Percentiles rank a stretch among this genome's conserved stretches.
phyloP scores from a whole-genome alignment of 371 early-diverging fungal species.

The Actinomortierella wolfii region DNA sequence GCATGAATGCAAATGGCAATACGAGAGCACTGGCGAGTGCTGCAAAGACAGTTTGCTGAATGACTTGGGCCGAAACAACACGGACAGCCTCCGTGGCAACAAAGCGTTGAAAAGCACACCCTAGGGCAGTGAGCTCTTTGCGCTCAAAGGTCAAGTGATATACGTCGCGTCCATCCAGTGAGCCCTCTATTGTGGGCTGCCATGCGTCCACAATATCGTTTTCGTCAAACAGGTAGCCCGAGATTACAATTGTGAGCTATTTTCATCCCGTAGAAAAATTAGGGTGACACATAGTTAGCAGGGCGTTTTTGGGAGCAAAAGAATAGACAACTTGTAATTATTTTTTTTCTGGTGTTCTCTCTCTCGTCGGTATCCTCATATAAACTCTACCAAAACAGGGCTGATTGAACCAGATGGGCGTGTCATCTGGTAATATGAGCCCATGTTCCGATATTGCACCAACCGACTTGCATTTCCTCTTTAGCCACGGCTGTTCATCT shows the following conservation, averaged over 20 bases:
- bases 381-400: background rate
- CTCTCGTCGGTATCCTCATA: background rate
- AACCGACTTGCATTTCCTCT: no score
- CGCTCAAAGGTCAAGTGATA: constrained; percentile 80
- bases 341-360: no score
- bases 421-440: no score
- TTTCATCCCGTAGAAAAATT: background rate
- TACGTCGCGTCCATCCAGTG: constrained; percentile 51
- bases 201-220: constrained; percentile 50
- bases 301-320: no score
- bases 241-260: constrained; percentile 65
- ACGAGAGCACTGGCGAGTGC: constrained; percentile 85
- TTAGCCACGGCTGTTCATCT: background rate
- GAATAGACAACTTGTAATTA: no score
- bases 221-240: constrained; percentile 63
- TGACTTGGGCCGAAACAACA: constrained; percentile 84
- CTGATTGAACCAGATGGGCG: background rate
- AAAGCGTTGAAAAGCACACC: constrained; percentile 78
- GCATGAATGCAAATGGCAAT: constrained; percentile 80
- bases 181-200: constrained; percentile 51
- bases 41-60: constrained; percentile 85
- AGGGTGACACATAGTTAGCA: background rate
- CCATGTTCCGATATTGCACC: no score
- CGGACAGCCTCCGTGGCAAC: constrained; percentile 82
- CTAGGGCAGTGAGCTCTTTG: constrained; percentile 74